Conservation (phyloP, 2,329 filamentous ascomycete species). For the Trichoderma endophyticum region DNA sequence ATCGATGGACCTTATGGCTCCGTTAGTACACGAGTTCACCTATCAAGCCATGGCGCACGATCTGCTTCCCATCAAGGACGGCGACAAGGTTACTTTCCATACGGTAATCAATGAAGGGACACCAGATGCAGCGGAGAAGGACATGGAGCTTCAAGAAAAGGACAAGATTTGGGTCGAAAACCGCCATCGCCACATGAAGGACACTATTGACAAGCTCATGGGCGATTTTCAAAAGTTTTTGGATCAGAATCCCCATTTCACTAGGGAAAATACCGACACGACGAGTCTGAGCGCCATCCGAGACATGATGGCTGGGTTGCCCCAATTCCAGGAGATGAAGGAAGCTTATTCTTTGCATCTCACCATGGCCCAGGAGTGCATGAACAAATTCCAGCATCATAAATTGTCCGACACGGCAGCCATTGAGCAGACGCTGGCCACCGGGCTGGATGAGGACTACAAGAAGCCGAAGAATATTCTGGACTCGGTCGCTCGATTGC, state of each 20-base stretch:
- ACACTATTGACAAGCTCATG: slow-evolving; percentile 91
- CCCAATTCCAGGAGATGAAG: slow-evolving; percentile 94
- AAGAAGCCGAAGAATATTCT: slow-evolving; percentile 87
- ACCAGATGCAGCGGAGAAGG: slow-evolving; percentile 71
- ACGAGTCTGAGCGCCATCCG: slow-evolving; percentile 87
- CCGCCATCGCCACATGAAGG: slow-evolving; percentile 94
- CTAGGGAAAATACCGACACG: slow-evolving; percentile 65
- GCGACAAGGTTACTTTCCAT: slow-evolving; percentile 82
- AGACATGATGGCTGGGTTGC: slow-evolving; percentile 92
- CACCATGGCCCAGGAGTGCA: slow-evolving; percentile 95
- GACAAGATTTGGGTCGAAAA: slow-evolving; percentile 96
- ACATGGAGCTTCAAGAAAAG: slow-evolving; percentile 85
- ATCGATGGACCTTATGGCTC: slow-evolving; percentile 87
- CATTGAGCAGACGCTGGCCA: slow-evolving; percentile 86
- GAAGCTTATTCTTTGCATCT: slow-evolving; percentile 92
- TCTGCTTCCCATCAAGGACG: slow-evolving; percentile 81
- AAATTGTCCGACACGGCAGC: slow-evolving; percentile 85
- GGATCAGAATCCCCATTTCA: slow-evolving; percentile 87
- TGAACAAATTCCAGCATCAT: slow-evolving; percentile 83
- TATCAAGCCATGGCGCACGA: slow-evolving; percentile 99
- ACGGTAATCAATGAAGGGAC: slow-evolving; percentile 74
- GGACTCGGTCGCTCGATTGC: slow-evolving; percentile 78
- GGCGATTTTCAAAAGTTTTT: slow-evolving; percentile 91
- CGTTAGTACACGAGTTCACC: slow-evolving; percentile 91
- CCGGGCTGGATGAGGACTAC: slow-evolving; percentile 88